Evolutionary conservation across 2,329 filamentous ascomycete species (phyloP).

Genomic region (Aspergillus ochraceus): DNA sequence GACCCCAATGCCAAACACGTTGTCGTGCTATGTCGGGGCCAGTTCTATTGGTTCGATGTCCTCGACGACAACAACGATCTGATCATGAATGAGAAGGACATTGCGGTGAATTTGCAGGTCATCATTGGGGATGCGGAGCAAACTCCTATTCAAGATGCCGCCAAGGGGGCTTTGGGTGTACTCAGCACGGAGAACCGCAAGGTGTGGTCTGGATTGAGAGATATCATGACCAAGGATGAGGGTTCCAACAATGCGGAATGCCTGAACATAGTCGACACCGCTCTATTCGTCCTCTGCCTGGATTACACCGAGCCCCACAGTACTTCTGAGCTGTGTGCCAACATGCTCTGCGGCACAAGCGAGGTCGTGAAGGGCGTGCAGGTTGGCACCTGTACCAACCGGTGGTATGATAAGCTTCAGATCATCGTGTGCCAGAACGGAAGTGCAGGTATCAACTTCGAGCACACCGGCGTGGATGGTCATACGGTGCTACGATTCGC

Average conservation of each 20-base stretch:
- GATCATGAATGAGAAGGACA: constrained; percentile 95
- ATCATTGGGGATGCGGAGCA: constrained; percentile 89
- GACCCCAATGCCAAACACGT: constrained; percentile 91
- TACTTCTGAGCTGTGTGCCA: constrained; percentile 85
- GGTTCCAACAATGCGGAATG: constrained; percentile 95
- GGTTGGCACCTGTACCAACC: constrained; percentile 94
- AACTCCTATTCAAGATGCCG: constrained; percentile 87
- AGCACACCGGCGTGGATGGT: constrained; percentile 96
- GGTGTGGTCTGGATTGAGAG: constrained; percentile 87
- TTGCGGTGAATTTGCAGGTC: constrained; percentile 85
- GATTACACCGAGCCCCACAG: constrained; percentile 86
- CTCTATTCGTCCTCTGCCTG: constrained; percentile 86
- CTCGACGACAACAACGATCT: constrained; percentile 90
- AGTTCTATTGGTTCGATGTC: constrained; percentile 99
- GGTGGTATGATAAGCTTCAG: constrained; percentile 99
- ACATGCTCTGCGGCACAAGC: constrained; percentile 96
- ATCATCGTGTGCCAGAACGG: constrained; percentile 99
- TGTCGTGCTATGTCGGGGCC: constrained; percentile 88
- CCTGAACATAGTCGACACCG: constrained; percentile 91
- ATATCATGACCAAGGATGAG: constrained; percentile 80
- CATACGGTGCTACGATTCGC: constrained; percentile 96
- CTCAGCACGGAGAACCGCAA: constrained; percentile 96
- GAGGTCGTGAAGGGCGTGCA: constrained; percentile 91
- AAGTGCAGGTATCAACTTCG: constrained; percentile 97
- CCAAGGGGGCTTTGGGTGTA: constrained; percentile 91